Evolutionary conservation across 345 rosid species (phyloP).

Genomic region (Sapria himalayana): DNA sequence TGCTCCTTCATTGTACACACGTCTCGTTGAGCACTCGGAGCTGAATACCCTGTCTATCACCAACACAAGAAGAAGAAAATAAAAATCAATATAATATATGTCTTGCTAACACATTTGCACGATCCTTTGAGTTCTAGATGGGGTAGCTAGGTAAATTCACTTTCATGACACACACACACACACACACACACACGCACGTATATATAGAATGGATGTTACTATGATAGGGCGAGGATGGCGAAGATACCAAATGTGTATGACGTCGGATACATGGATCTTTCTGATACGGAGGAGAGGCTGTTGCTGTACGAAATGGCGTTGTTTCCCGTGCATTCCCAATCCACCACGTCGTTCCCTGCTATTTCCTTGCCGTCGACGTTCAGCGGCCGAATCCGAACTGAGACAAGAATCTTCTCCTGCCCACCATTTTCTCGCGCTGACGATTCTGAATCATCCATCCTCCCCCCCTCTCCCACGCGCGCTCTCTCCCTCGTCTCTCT

Average conservation of each 20-base stretch:
- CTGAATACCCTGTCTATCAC: conserved; percentile 63
- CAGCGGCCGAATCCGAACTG: conserved; percentile 76
- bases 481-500: too few species aligned
- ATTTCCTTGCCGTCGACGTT: conserved; percentile 66
- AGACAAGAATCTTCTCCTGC: conserved; percentile 57
- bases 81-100: too few species aligned
- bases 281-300: conserved; percentile 54
- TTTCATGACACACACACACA: too few species aligned
- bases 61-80: conserved; percentile 9
- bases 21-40: conserved; percentile 40
- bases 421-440: too few species aligned
- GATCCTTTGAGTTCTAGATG: too few species aligned
- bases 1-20: conserved; percentile 68
- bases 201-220: too few species aligned
- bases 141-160: too few species aligned
- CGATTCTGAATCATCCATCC: too few species aligned
- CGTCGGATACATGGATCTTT: conserved; percentile 80
- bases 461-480: too few species aligned
- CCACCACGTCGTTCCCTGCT: conserved; percentile 45
- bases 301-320: conserved; percentile 45
- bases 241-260: conserved; percentile 81
- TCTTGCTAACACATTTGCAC: too few species aligned
- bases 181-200: too few species aligned
- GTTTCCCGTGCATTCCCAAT: conserved; percentile 82
- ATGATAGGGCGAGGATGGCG: too few species aligned